Base-by-base conservation (phyloP, 768 basidiomycete genomes). In the Ramaria sp. region DNA sequence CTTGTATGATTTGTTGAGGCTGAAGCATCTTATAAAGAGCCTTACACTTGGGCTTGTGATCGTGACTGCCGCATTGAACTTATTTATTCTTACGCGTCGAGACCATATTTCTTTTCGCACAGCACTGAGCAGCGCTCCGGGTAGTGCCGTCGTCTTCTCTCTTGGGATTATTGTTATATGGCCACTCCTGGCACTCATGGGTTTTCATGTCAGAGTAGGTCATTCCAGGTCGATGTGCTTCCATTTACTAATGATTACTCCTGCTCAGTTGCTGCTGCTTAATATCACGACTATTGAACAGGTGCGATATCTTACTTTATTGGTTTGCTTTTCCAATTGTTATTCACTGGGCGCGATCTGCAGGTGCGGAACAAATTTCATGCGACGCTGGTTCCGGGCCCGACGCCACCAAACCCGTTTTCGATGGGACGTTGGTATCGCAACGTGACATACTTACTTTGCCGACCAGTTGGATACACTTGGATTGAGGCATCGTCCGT, bases 261-360 rank as follows among this genome's bases (percentile, higher is more conserved):
- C 41, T 54, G 50, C 56, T 34, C 65, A 89, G 85, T 74, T 97
- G 47, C 69, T 95, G 51, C 65, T 92, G 30, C 72, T 92, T 58
- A 94, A 95, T 66, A 76, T 91, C 34, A 96, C 94, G 8, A 97
- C 93, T n/a, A 92, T 97, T 58, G 94, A 97, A 71, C 90, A 92
- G 78, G 86, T 87, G 66, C 67, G 80, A 64, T 43, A 50, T 54
- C 50, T 48, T 43, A 20, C 24, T 49, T 57, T 48, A 50, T 25
- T 10, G 1, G 20, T 20, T 27, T 15, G 43, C 42, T 39, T 44
- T 43, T 60, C 47, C 60, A 52, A 20, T 39, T 48, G 55, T 50
- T 55, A 18, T 48, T 36, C 38, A 18, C 37, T 60, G 7, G 52
- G 51, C 57, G 56, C 37, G 54, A 55, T 56, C 43, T 49, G 56